Evolutionary conservation across 768 basidiomycete genomes (phyloP), one percentile per base, ranked within the genome.

Genomic region (Suillus fuscotomentosus): DNA sequence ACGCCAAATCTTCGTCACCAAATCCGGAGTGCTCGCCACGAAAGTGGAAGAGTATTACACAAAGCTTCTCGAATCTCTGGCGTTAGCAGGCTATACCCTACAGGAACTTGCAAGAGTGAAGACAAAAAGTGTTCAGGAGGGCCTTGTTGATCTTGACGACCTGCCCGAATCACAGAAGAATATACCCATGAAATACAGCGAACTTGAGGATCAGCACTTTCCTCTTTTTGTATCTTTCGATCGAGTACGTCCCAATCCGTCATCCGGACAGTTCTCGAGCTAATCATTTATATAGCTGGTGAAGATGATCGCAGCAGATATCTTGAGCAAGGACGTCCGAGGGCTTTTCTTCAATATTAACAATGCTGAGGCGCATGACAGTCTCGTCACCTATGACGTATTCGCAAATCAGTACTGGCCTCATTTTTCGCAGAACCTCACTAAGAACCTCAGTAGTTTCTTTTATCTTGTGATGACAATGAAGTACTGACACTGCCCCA

Each of bases 201-300:
- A 81, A 10, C 76, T 92, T 17, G 71, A 78, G 48, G 87, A 88
- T 42, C 68, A 78, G 0, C 83, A 92, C 69, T 92, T 91, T 61
- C 90, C 90, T 0, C 72, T 92, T 48, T 92, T 91, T 66, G 69
- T 89, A 1, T 88, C 90, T 0, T 88, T 86, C 61, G 84, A 90
- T 68, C 78, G 80, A 60, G 90, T 88, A 65, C 55, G 81, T 67
- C 3, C n/a, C 5, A 3, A 47, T 3, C 7, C 34, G 0, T 47
- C 27, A 27, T 22, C 39, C 6, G 11, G 15, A 38, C 27, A 0
- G 11, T 60, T 65, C 55, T 66, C 20, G 11, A 38, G 54, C n/a
- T 61, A 1, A 34, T 15, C 43, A 3, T 8, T 53, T 17, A 20
- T 42, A 31, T 42, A 74, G 73, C 68, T 74, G 0, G 71, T 63